phyloP scores from a whole-genome alignment of 2,329 filamentous ascomycete species.

The Alternaria brassicae region DNA sequence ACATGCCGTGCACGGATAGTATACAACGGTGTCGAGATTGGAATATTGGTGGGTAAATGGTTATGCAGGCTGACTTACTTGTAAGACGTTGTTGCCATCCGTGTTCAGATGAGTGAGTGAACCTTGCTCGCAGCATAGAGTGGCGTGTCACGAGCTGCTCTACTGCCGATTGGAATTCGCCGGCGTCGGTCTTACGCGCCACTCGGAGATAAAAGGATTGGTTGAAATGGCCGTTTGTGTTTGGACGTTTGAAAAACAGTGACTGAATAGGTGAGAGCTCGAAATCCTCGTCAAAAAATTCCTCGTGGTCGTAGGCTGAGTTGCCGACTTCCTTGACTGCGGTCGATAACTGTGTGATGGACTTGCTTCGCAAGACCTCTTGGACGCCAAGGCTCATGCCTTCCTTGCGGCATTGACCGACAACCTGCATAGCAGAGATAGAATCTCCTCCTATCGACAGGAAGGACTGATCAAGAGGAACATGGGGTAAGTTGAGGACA shows the following conservation, averaged over 20 bases:
- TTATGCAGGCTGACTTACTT: slow-evolving; percentile 17
- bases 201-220: slow-evolving; percentile 45
- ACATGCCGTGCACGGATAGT: background rate
- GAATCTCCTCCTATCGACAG: slow-evolving; percentile 58
- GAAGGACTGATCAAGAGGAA: slow-evolving; percentile 47
- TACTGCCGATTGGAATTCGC: slow-evolving; percentile 35
- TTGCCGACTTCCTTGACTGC: slow-evolving; percentile 30
- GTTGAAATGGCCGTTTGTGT: slow-evolving; percentile 45
- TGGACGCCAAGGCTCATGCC: slow-evolving; percentile 57
- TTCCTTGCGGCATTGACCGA: slow-evolving; percentile 56
- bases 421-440: slow-evolving; percentile 60
- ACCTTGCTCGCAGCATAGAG: slow-evolving; percentile 46
- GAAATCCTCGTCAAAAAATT: slow-evolving; percentile 41
- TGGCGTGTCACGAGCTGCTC: slow-evolving; percentile 38
- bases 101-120: slow-evolving; percentile 27
- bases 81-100: slow-evolving; percentile 47
- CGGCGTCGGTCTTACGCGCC: slow-evolving; percentile 29
- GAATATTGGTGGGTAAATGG: background rate
- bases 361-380: slow-evolving; percentile 58
- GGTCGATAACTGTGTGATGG: slow-evolving; percentile 48
- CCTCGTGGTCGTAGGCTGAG: slow-evolving; percentile 25
- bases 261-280: slow-evolving; percentile 44
- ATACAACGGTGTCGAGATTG: background rate
- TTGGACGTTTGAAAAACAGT: slow-evolving; percentile 42
- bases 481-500: slow-evolving; percentile 40